phyloP scores from a whole-genome alignment of 176 grass and related monocot genomes.

The Oryza brachyantha region DNA sequence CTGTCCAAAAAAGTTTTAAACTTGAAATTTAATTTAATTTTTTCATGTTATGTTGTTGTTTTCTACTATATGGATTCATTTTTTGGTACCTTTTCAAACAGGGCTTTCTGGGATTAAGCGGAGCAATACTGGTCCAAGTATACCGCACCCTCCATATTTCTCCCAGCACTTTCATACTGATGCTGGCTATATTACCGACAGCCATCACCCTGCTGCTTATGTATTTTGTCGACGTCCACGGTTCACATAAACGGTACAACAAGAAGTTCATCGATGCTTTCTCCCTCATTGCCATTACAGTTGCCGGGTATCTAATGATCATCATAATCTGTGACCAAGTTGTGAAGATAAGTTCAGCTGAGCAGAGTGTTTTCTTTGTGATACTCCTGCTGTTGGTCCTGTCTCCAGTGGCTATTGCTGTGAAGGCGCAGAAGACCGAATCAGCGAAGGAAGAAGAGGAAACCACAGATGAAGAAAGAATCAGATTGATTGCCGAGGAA shows the following conservation, averaged over 20 bases:
- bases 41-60: background rate
- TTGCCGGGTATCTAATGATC: slow-evolving; percentile 83
- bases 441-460: slow-evolving; percentile 22
- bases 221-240: slow-evolving; percentile 63
- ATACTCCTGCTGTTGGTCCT: slow-evolving; percentile 58
- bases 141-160: slow-evolving; percentile 41
- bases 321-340: slow-evolving; percentile 74
- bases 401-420: slow-evolving; percentile 44
- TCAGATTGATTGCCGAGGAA: slow-evolving; percentile 10
- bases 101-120: slow-evolving; percentile 88
- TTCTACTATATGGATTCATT: background rate
- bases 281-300: slow-evolving; percentile 63
- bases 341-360: slow-evolving; percentile 38
- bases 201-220: slow-evolving; percentile 62
- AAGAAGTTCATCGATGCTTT: slow-evolving; percentile 78
- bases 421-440: slow-evolving; percentile 51
- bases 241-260: slow-evolving; percentile 28
- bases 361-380: slow-evolving; percentile 43
- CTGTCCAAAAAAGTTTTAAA: background rate
- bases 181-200: slow-evolving; percentile 67
- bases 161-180: slow-evolving; percentile 70
- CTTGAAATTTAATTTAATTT: background rate
- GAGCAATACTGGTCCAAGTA: slow-evolving; percentile 78
- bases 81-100: slow-evolving; percentile 23
- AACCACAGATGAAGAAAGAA: slow-evolving; percentile 12